Evolutionary conservation across 73 alveolate species (phyloP).

Genomic region (Blepharisma stoltei): DNA sequence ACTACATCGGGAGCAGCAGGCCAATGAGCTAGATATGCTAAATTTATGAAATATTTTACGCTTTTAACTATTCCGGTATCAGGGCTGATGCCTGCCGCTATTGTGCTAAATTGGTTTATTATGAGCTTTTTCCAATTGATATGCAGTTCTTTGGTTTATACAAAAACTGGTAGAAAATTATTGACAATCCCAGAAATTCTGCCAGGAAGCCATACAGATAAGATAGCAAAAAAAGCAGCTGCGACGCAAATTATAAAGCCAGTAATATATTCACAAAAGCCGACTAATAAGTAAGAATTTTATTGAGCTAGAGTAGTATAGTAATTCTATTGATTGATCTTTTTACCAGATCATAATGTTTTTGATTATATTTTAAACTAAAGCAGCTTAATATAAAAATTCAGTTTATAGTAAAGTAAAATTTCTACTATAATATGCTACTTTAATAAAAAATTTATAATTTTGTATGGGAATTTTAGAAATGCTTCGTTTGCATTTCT

Average conservation of each 20-base stretch:
- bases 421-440: too few relatives aligned
- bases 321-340: too few relatives aligned
- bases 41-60: constrained; percentile 63
- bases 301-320: too few relatives aligned
- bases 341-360: too few relatives aligned
- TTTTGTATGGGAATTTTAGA: too few relatives aligned
- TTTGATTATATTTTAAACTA: too few relatives aligned
- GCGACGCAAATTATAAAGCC: constrained; percentile 11
- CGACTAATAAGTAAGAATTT: background rate
- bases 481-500: too few relatives aligned
- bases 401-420: too few relatives aligned
- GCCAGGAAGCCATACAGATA: constrained; percentile 81
- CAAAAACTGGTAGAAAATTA: constrained; percentile 42
- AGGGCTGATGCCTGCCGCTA: constrained; percentile 85
- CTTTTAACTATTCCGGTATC: constrained; percentile 71
- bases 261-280: constrained; percentile 29
- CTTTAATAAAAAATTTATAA: too few relatives aligned
- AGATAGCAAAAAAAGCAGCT: background rate
- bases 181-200: constrained; percentile 76
- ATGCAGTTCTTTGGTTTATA: constrained; percentile 49
- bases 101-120: constrained; percentile 76
- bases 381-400: too few relatives aligned
- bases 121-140: constrained; percentile 55
- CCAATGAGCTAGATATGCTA: constrained; percentile 43
- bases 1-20: constrained; percentile 56